These are phyloP conservation scores for Yamadazyma sp. DNA, from an alignment of 805 yeast genomes.

Conservation along the genomic window DNA sequence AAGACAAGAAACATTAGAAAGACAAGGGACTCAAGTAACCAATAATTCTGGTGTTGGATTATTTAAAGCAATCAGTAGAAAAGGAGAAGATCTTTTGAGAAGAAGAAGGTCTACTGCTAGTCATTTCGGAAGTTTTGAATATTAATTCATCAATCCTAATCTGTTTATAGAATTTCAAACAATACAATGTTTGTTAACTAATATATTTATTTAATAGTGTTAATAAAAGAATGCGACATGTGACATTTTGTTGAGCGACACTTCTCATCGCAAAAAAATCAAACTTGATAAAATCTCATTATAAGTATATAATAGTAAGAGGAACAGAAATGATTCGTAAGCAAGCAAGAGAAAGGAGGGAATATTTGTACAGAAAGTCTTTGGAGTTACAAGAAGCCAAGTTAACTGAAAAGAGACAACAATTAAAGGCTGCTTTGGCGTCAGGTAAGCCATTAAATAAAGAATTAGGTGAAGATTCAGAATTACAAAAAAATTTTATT, in stretches of 20 bases:
- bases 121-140: too few relatives aligned
- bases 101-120: constrained; percentile 2
- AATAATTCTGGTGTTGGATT: constrained; percentile 6
- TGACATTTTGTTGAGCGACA: too few relatives aligned
- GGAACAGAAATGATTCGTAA: constrained; percentile 60
- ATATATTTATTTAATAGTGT: too few relatives aligned
- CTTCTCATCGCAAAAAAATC: constrained; percentile 10
- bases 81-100: constrained; percentile 11
- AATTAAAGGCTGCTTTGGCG: constrained; percentile 82
- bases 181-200: too few relatives aligned
- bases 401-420: constrained; percentile 80
- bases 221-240: too few relatives aligned
- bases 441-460: constrained; percentile 87
- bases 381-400: constrained; percentile 87
- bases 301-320: neutral
- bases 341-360: constrained; percentile 96
- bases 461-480: constrained; percentile 84
- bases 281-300: constrained; percentile 1
- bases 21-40: constrained; percentile 12
- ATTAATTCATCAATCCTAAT: too few relatives aligned
- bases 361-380: constrained; percentile 85
- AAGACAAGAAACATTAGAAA: constrained; percentile 26
- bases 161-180: too few relatives aligned
- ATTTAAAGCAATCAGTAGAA: constrained; percentile 11
- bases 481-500: constrained; percentile 75